Percentiles rank a stretch among this genome's conserved stretches.
phyloP scores from a whole-genome alignment of 495 filamentous ascomycete species.

The Corynascus novoguineensis region DNA sequence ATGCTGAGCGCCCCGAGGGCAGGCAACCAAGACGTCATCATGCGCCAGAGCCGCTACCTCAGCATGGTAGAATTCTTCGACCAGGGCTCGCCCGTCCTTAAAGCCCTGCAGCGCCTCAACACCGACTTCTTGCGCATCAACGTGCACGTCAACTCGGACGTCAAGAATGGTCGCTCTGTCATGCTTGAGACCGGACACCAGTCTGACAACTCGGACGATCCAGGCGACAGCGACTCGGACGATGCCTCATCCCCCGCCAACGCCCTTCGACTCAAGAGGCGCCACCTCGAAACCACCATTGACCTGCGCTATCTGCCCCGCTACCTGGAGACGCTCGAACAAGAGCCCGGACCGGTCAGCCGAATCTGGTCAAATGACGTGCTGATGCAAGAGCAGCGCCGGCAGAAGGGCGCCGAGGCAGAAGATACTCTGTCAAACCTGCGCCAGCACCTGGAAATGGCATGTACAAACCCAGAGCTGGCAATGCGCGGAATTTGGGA shows the following conservation, averaged over 20 bases:
- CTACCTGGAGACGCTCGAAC: conserved; percentile 1
- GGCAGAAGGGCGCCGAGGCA: conserved; percentile 6
- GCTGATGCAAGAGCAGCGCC: conserved; percentile 14
- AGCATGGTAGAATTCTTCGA: conserved; percentile 24
- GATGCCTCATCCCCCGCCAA: background rate
- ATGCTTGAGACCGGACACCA: background rate
- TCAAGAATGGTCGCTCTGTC: background rate
- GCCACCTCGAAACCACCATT: conserved; percentile 27
- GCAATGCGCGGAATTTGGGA: conserved; percentile 21
- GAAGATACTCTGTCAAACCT: conserved; percentile 6
- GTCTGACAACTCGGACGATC: background rate
- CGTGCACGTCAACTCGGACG: conserved; percentile 20
- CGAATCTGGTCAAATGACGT: conserved; percentile 18
- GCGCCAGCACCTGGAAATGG: conserved; percentile 18
- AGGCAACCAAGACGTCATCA: background rate
- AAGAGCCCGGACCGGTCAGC: background rate
- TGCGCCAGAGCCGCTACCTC: conserved; percentile 10
- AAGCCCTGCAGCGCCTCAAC: conserved; percentile 21
- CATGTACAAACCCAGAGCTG: conserved; percentile 5
- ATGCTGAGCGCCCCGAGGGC: background rate
- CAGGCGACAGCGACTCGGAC: background rate
- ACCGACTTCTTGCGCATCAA: conserved; percentile 23
- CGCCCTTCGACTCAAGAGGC: background rate
- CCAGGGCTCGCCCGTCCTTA: conserved; percentile 2
- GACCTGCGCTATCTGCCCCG: conserved; percentile 24